Percentiles rank a stretch among this genome's conserved stretches.
Evolutionary conservation across 1,284 basidiomycete species (phyloP).

Genomic region (Puccinia triticina): DNA sequence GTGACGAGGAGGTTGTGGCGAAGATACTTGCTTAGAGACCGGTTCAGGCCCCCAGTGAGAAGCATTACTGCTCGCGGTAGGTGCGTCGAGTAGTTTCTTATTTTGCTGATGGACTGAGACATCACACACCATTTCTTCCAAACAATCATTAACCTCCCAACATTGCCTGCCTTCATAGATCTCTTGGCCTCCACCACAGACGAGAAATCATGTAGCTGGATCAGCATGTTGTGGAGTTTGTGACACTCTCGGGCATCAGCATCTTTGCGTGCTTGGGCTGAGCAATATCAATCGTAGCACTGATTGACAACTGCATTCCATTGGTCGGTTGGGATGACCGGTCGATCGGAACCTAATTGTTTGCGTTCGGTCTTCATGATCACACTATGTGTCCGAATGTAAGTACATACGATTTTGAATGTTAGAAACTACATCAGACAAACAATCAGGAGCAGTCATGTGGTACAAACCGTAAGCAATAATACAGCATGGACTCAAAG

Average conservation of each 20-base stretch:
- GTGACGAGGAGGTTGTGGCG: neutral
- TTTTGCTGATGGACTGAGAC: conserved; percentile 21
- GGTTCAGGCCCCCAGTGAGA: neutral
- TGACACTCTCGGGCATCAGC: neutral
- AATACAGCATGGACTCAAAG: conserved; percentile 9
- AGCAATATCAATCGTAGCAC: conserved; percentile 22
- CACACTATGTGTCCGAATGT: too few species aligned
- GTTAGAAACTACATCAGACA: neutral
- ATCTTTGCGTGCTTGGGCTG: neutral
- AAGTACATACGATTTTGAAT: too few species aligned
- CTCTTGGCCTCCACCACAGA: conserved; percentile 30
- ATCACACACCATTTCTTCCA: conserved; percentile 42
- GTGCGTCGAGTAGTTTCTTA: conserved; percentile 18
- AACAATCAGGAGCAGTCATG: neutral
- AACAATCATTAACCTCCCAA: conserved; percentile 18
- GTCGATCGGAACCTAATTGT: neutral
- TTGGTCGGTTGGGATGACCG: neutral
- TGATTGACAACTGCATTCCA: conserved; percentile 13
- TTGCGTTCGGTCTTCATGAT: neutral
- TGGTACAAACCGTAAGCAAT: conserved; percentile 7
- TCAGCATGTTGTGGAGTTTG: conserved; percentile 17
- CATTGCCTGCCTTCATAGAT: conserved; percentile 25
- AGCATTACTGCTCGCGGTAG: conserved; percentile 21
- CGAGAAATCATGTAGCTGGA: conserved; percentile 17
- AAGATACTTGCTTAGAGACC: conserved; percentile 7